Base-by-base conservation (phyloP, 306 rosid species). In the Macrotyloma uniflorum region DNA sequence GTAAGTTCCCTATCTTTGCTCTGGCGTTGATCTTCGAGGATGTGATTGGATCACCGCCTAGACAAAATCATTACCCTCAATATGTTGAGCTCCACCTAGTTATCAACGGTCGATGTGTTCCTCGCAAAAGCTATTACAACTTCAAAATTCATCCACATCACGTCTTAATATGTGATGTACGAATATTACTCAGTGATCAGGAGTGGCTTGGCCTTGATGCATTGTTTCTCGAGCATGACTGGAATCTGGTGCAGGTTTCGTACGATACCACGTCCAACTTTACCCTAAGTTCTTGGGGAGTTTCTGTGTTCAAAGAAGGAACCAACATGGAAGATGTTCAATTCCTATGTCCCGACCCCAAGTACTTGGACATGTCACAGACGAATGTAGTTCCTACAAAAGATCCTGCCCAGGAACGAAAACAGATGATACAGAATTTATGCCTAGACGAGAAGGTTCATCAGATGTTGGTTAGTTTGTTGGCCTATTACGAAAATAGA, bases 321-420 rank as follows among this genome's bases (percentile, higher is more conserved):
- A 14, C 72, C n/a, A 64, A 76, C 28, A 20, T 13, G 49, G 20
- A 22, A 20, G 26, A 49, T 33, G 28, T 63, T 13, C 24, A 15
- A 16, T 76, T 76, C 38, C 8, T 0, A 26, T 33, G 80, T 49
- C 80, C 79, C 13, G 43, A 57, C 24, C 57, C 43, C 4, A 22
- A 20, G 30, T 54, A 54, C 22, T 20, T 2, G 16, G 10, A 47
- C 15, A 51, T 33, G 8, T 4, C 26, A 26, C 28, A 26, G 28
- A 26, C 1, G 28, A 26, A 1, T 1, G 28, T 4, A 1, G 53
- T 53, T 53, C 59, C 59, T 53, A 36, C 11, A 12, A 35, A 4
- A 36, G 66, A 20, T 71, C 22, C 30, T 33, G n/a, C 1, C 26
- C 9, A 26, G 26, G 26, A n/a, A 47, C 43, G 0, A 4, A 68